Conservation (phyloP, 208 protist species). For the Trypanosoma mega region DNA sequence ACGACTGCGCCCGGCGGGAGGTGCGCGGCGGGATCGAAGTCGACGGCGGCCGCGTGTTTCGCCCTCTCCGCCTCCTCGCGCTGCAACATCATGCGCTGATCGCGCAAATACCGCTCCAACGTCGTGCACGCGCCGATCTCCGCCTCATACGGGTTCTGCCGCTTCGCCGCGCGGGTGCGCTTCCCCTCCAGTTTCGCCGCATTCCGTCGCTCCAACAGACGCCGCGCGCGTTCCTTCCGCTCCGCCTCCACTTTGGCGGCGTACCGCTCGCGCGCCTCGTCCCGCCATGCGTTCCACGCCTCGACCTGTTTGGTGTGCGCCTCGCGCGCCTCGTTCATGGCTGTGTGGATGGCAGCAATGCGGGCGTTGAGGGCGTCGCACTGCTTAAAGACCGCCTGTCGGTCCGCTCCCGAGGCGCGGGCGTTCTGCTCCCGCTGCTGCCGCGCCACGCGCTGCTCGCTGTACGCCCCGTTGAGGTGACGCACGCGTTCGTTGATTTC, state of each 20-base stretch:
- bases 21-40: conserved; percentile 60
- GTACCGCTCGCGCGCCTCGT: conserved; percentile 62
- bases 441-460: conserved; percentile 35
- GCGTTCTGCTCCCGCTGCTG: conserved; percentile 53
- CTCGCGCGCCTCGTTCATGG: conserved; percentile 48
- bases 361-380: conserved; percentile 41
- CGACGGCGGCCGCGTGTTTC: conserved; percentile 42
- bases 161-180: conserved; percentile 37
- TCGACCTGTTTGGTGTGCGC: conserved; percentile 38
- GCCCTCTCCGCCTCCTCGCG: conserved; percentile 57
- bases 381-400: conserved; percentile 56
- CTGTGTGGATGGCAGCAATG: conserved; percentile 41
- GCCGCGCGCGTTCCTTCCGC: conserved; percentile 46
- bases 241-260: conserved; percentile 55
- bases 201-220: conserved; percentile 50
- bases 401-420: conserved; percentile 29
- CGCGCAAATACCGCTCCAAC: conserved; percentile 59
- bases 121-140: conserved; percentile 58
- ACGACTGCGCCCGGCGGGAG: conserved; percentile 64
- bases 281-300: conserved; percentile 65
- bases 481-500: conserved; percentile 78
- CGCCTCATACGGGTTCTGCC: conserved; percentile 63
- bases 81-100: conserved; percentile 64
- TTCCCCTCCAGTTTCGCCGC: conserved; percentile 59
- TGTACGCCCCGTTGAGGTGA: conserved; percentile 58